A percentile compares a stretch with the other conserved stretches of the same genome.
These are phyloP conservation scores for Puccinia hordei DNA, from an alignment of 1,284 basidiomycete species.

Conservation along the genomic window DNA sequence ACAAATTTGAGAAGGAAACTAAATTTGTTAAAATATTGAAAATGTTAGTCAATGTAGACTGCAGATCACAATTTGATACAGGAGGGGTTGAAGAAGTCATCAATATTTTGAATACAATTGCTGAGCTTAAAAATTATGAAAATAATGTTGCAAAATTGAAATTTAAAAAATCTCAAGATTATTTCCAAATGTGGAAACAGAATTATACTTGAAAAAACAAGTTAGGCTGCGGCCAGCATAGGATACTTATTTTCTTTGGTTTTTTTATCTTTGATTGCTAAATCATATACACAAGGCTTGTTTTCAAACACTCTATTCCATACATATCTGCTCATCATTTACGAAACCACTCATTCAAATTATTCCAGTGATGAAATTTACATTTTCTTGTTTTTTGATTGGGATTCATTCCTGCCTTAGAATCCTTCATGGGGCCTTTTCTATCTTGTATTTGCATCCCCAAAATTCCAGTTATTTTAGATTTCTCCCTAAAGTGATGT, in stretches of 20 bases:
- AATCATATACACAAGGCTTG: no score
- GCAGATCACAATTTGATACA: neutral
- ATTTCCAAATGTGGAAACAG: neutral
- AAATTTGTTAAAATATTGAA: constrained; percentile 1
- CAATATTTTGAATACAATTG: neutral
- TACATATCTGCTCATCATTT: no score
- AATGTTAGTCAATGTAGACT: neutral
- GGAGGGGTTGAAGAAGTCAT: neutral
- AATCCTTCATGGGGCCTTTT: no score
- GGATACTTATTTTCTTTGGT: neutral
- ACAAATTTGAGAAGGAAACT: neutral
- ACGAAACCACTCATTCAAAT: neutral
- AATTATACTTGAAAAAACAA: no score
- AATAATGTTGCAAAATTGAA: neutral
- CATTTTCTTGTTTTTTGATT: neutral
- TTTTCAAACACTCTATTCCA: no score
- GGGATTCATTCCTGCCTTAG: no score
- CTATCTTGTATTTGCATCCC: neutral
- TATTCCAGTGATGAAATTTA: neutral
- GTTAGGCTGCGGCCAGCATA: neutral
- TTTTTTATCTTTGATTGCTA: neutral
- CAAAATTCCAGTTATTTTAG: neutral
- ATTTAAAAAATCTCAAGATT: neutral
- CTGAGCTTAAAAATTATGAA: neutral
- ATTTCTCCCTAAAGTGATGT: no score